phyloP scores from a whole-genome alignment of 441 rosid genomes.

The Populus hybrid region DNA sequence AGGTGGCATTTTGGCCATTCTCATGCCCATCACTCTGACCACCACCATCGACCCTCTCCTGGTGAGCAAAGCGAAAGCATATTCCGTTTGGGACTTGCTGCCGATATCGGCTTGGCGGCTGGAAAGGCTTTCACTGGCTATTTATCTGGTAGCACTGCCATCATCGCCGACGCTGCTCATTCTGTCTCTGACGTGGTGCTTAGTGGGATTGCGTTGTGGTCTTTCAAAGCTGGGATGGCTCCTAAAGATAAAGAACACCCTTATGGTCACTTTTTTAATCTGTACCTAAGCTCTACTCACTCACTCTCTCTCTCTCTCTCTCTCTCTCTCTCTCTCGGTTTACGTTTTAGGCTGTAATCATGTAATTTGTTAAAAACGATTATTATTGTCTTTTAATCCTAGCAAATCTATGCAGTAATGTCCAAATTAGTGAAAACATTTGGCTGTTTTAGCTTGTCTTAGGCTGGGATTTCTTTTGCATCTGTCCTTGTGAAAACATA shows the following conservation, averaged over 20 bases:
- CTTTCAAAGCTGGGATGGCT: constrained; percentile 81
- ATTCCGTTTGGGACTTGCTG: constrained; percentile 73
- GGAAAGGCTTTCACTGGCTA: constrained; percentile 66
- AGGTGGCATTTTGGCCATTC: constrained; percentile 80
- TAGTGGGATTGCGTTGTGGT: constrained; percentile 79
- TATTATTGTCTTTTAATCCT: neutral
- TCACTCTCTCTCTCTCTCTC: constrained; percentile 17
- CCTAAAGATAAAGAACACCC: constrained; percentile 96
- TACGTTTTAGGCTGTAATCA: neutral
- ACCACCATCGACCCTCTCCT: constrained; percentile 25
- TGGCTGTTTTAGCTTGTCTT: neutral
- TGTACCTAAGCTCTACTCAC: constrained; percentile 42
- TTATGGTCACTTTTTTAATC: constrained; percentile 58
- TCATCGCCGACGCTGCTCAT: constrained; percentile 73
- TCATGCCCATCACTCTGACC: constrained; percentile 34
- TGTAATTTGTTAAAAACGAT: neutral
- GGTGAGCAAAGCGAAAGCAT: constrained; percentile 57
- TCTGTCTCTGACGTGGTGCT: constrained; percentile 69
- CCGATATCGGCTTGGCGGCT: constrained; percentile 51
- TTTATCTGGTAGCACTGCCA: constrained; percentile 62
- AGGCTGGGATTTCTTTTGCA: neutral
- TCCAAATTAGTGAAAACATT: neutral
- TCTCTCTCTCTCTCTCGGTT: neutral
- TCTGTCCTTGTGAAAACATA: neutral
- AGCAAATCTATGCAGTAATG: neutral